Conservation (phyloP, 2,329 filamentous ascomycete genomes). For the Fusarium foetens region DNA sequence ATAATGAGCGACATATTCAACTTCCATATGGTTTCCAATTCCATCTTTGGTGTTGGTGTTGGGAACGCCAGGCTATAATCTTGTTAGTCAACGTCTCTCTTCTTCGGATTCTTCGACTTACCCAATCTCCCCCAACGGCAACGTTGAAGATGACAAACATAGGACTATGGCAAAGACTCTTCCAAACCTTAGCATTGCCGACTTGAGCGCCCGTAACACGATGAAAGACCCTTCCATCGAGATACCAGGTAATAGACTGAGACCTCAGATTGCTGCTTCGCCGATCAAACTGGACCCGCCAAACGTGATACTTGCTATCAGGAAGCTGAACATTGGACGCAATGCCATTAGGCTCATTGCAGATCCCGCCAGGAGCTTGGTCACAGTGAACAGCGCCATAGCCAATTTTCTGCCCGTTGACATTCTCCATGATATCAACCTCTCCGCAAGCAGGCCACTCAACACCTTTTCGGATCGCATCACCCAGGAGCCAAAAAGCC, state of each 20-base stretch:
- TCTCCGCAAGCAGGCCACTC: constrained; percentile 65
- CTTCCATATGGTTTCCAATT: constrained; percentile 61
- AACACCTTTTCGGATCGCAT: constrained; percentile 58
- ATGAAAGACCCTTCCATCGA: constrained; percentile 58
- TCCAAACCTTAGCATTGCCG: constrained; percentile 59
- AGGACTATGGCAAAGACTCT: constrained; percentile 59
- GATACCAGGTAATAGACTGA: constrained; percentile 63
- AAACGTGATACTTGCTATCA: constrained; percentile 59
- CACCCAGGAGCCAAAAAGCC: constrained; percentile 67
- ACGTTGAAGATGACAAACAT: constrained; percentile 65
- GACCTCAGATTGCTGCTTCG: constrained; percentile 55
- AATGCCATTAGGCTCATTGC: constrained; percentile 61
- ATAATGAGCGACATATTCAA: constrained; percentile 61
- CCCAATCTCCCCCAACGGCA: constrained; percentile 64
- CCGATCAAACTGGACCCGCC: constrained; percentile 62
- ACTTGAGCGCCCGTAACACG: constrained; percentile 58
- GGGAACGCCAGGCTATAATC: constrained; percentile 58
- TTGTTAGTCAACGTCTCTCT: background rate
- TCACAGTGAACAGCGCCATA: constrained; percentile 66
- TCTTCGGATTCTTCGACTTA: constrained; percentile 46
- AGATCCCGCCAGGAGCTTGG: constrained; percentile 56
- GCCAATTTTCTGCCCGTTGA: constrained; percentile 60
- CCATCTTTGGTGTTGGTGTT: constrained; percentile 58
- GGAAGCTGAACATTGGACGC: constrained; percentile 50
- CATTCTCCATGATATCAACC: constrained; percentile 67